Evolutionary conservation across 1,284 basidiomycete genomes (phyloP).

Genomic region (Microbotryum lychnidis-dioicae): DNA sequence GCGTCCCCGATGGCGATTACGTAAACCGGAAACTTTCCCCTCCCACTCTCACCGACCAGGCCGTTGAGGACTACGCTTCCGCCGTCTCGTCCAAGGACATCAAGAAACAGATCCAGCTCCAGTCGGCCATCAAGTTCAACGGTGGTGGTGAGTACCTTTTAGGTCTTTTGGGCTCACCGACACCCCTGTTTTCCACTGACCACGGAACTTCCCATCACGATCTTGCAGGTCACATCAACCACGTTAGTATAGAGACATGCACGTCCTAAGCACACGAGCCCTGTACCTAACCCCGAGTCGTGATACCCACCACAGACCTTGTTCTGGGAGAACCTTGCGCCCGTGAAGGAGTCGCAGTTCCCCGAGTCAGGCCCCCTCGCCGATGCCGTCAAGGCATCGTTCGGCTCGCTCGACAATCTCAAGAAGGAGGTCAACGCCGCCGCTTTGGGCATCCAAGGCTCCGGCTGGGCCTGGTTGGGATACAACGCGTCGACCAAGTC

Average conservation of each 20-base stretch:
- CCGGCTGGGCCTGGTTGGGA: slow-evolving; percentile 96
- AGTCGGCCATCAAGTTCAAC: slow-evolving; percentile 82
- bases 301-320: slow-evolving; percentile 54
- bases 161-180: too few relatives aligned
- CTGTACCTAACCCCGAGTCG: too few relatives aligned
- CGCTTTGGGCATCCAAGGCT: slow-evolving; percentile 92
- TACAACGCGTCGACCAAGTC: slow-evolving; percentile 62
- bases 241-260: slow-evolving; percentile 1
- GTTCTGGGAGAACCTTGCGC: slow-evolving; percentile 94
- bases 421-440: slow-evolving; percentile 73
- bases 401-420: slow-evolving; percentile 70
- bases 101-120: slow-evolving; percentile 75
- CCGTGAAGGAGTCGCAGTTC: slow-evolving; percentile 51
- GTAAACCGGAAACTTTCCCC: background rate
- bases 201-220: background rate
- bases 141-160: slow-evolving; percentile 58
- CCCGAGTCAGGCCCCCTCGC: slow-evolving; percentile 57
- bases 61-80: slow-evolving; percentile 75
- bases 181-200: too few relatives aligned
- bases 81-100: slow-evolving; percentile 54
- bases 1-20: background rate
- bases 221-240: slow-evolving; percentile 27
- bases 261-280: too few relatives aligned
- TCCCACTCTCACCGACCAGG: slow-evolving; percentile 30
- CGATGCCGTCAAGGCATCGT: slow-evolving; percentile 70